Percentiles rank a stretch among this genome's conserved stretches.
Evolutionary conservation across 2,329 filamentous ascomycete genomes (phyloP).

Genomic region (Xylariaceae sp.): DNA sequence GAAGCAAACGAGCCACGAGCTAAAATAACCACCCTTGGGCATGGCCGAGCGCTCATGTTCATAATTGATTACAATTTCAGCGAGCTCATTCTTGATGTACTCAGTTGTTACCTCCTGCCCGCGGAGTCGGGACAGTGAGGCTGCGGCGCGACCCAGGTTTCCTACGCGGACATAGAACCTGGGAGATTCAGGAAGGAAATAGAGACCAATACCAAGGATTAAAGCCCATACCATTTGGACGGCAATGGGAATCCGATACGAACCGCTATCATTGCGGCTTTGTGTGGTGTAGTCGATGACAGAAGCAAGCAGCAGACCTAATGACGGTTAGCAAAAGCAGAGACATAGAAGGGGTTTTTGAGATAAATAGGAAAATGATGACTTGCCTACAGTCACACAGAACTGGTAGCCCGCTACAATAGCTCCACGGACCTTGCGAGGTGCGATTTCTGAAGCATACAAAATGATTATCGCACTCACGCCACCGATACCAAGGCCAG

Average conservation of each 20-base stretch:
- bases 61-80: constrained; percentile 88
- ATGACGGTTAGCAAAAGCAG: not conserved
- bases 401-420: constrained; percentile 86
- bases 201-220: constrained; percentile 73
- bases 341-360: not conserved
- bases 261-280: constrained; percentile 63
- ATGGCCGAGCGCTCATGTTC: constrained; percentile 79
- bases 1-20: constrained; percentile 73
- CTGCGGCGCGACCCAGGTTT: constrained; percentile 67
- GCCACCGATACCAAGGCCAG: constrained; percentile 80
- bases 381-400: constrained; percentile 74
- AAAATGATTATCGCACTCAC: constrained; percentile 81
- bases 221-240: constrained; percentile 83
- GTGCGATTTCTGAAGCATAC: constrained; percentile 85
- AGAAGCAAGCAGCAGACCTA: constrained; percentile 69
- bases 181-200: constrained; percentile 83
- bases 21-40: constrained; percentile 68
- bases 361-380: not conserved
- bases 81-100: constrained; percentile 78
- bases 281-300: constrained; percentile 76
- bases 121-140: constrained; percentile 70
- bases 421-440: constrained; percentile 76
- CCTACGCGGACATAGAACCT: constrained; percentile 85
- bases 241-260: constrained; percentile 81
- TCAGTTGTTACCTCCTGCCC: constrained; percentile 75